Percentiles rank a stretch among this genome's conserved stretches.
Conservation (phyloP, 106 monocot species). For the Apostasia ramifera region DNA sequence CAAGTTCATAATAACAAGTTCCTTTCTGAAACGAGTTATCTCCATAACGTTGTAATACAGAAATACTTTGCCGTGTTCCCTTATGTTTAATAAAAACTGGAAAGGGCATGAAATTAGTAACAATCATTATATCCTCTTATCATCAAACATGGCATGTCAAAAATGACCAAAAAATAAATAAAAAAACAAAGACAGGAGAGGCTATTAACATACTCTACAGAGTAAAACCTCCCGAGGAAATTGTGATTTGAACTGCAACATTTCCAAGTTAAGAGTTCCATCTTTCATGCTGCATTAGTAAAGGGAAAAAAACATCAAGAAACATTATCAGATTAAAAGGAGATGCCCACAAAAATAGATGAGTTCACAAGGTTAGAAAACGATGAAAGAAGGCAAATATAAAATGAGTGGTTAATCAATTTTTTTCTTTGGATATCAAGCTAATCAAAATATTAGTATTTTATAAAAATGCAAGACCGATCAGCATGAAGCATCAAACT, state of each 20-base stretch:
- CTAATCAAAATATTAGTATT: no score
- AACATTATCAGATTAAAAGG: background rate
- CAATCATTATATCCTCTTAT: no score
- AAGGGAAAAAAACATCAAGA: background rate
- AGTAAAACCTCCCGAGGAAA: constrained; percentile 99
- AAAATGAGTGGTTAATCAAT: background rate
- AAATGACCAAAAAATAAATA: no score
- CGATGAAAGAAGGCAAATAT: background rate
- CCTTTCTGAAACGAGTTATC: no score
- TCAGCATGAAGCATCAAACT: no score
- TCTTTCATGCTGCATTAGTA: constrained; percentile 80
- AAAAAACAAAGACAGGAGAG: background rate
- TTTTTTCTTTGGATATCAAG: background rate
- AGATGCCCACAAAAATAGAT: background rate
- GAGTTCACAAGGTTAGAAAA: background rate
- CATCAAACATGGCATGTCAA: no score
- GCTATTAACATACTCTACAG: constrained; percentile 63
- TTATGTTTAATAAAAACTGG: no score
- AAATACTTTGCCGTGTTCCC: no score
- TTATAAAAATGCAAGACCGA: background rate
- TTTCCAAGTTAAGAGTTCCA: constrained; percentile 86
- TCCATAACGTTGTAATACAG: no score
- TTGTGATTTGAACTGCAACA: constrained; percentile 84
- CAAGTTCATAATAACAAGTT: no score
- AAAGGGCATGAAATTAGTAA: no score